These are phyloP conservation scores for Eremochloa ophiuroides DNA, from an alignment of 176 grass and related monocot genomes.

Conservation along the genomic window DNA sequence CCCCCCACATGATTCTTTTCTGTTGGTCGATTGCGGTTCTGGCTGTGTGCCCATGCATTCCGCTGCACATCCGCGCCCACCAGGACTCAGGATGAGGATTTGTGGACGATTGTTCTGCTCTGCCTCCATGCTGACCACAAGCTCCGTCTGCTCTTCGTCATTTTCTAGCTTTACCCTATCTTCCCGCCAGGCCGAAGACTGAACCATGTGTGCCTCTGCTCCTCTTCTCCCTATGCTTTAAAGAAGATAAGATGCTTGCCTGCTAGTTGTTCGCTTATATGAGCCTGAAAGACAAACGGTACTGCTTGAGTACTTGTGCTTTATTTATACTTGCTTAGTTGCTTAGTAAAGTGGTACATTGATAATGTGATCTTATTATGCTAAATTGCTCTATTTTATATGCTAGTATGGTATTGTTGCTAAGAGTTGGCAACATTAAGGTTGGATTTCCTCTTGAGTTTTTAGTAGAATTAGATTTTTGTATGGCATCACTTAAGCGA, in stretches of 20 bases:
- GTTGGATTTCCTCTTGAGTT: not conserved
- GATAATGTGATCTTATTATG: not conserved
- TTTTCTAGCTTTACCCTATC: not conserved
- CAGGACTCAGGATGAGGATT: not conserved
- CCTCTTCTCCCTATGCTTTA: not conserved
- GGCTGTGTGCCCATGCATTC: not conserved
- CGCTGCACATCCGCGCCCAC: not conserved
- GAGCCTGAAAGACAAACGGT: not conserved
- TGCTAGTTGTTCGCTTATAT: not conserved
- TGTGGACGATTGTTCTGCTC: not conserved
- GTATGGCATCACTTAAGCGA: not conserved
- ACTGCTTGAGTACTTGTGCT: not conserved
- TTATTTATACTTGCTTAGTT: not conserved
- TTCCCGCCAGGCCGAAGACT: not conserved
- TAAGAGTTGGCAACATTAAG: not conserved
- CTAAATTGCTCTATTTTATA: not conserved
- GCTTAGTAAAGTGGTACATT: not conserved
- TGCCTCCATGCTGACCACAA: not conserved
- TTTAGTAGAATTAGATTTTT: not conserved
- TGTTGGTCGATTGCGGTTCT: not conserved
- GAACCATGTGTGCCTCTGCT: not conserved
- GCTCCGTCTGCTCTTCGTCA: not conserved
- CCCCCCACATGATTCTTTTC: not conserved
- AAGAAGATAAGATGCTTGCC: not conserved
- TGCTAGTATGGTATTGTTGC: not conserved